phyloP scores from a whole-genome alignment of 345 rosid species.

The Rhodamnia argentea region DNA sequence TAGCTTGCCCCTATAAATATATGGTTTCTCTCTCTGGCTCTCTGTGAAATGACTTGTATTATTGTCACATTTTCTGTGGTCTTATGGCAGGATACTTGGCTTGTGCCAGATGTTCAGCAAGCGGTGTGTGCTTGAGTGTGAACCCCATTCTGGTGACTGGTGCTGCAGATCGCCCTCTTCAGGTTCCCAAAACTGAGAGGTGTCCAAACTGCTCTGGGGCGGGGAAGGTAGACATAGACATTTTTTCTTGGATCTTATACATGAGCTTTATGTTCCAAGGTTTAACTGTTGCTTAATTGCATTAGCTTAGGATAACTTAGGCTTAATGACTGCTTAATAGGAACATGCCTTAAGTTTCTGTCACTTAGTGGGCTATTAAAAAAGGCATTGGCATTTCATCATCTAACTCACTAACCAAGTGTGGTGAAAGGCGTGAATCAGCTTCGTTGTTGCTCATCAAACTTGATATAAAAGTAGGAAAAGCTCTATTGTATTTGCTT shows the following conservation, averaged over 20 bases:
- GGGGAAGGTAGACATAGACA: conserved; percentile 52
- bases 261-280: neutral
- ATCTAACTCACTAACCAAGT: neutral
- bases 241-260: neutral
- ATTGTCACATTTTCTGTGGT: neutral
- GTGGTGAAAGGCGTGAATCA: neutral
- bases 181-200: conserved; percentile 48
- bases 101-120: conserved; percentile 83
- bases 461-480: neutral
- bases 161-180: conserved; percentile 38
- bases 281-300: neutral
- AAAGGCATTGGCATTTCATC: neutral
- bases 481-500: neutral
- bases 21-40: neutral
- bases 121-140: conserved; percentile 58
- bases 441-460: neutral
- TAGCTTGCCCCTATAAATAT: neutral
- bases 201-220: conserved; percentile 87
- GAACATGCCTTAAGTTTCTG: neutral
- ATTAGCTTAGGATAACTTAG: neutral
- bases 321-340: neutral
- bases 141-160: conserved; percentile 43
- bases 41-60: neutral
- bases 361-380: neutral
- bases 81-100: conserved; percentile 68